phyloP scores from a whole-genome alignment of 768 basidiomycete species.

The Grammothele lineata region DNA sequence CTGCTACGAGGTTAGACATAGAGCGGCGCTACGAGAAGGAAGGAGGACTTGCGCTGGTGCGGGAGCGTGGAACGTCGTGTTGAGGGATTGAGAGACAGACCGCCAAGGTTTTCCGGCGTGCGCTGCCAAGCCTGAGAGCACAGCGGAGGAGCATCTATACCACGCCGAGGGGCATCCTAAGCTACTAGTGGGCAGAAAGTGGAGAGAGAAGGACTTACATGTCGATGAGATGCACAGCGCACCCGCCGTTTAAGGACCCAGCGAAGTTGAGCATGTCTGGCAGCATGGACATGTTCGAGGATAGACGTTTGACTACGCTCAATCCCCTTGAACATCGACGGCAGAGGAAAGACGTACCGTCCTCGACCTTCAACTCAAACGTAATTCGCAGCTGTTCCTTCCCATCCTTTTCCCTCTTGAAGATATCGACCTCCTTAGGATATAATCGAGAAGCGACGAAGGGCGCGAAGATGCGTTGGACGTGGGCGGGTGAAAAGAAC shows the following conservation, averaged over 20 bases:
- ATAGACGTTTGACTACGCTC: background rate
- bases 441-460: no score
- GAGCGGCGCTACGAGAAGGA: background rate
- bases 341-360: background rate
- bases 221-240: slow-evolving; percentile 7
- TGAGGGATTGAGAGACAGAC: slow-evolving; percentile 6
- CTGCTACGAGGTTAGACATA: background rate
- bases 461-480: no score
- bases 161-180: background rate
- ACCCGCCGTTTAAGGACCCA: slow-evolving; percentile 8
- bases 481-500: no score
- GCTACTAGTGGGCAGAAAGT: background rate
- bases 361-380: background rate
- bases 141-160: slow-evolving; percentile 4
- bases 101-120: background rate
- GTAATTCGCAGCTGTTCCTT: no score
- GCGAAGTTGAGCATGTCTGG: slow-evolving; percentile 6
- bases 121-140: background rate
- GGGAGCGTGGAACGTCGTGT: slow-evolving; percentile 7
- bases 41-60: background rate
- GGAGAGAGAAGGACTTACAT: background rate
- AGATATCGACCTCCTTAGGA: background rate
- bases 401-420: background rate
- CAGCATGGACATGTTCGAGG: no score
- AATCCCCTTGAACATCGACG: no score